A percentile compares a stretch with the other conserved stretches of the same genome.
phyloP scores from a whole-genome alignment of 148 eudicot genomes.

The Salicornia ramosissima region DNA sequence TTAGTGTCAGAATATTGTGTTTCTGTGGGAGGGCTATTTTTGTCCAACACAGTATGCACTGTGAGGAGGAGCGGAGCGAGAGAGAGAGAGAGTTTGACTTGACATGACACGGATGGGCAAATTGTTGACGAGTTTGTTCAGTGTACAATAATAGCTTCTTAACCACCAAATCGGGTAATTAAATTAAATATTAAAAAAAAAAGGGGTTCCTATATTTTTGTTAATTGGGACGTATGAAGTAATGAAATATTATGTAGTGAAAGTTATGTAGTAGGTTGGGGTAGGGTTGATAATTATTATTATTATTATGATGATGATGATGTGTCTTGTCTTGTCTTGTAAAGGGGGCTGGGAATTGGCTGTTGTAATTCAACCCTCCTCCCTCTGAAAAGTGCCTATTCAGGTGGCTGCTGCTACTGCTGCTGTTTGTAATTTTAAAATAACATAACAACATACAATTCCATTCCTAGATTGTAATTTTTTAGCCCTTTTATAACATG shows the following conservation, averaged over 20 bases:
- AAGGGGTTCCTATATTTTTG: conserved; percentile 24
- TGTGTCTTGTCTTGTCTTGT: conserved; percentile 8
- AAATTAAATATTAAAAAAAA: conserved; percentile 16
- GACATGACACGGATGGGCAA: conserved; percentile 18
- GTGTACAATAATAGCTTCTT: conserved; percentile 24
- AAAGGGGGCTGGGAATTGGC: conserved; percentile 7
- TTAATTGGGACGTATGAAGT: neutral
- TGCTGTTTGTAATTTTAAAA: conserved; percentile 16
- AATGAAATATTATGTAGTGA: neutral
- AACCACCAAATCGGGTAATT: conserved; percentile 4
- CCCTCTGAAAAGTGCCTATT: conserved; percentile 7
- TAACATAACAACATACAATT: too few species aligned
- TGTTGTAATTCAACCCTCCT: conserved; percentile 26
- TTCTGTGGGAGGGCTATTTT: too few species aligned
- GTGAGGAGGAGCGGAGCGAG: too few species aligned
- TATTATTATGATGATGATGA: too few species aligned
- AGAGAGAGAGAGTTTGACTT: neutral
- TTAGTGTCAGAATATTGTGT: too few species aligned
- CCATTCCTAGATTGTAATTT: too few species aligned
- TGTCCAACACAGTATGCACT: too few species aligned
- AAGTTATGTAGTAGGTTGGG: conserved; percentile 23
- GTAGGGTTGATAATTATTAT: conserved; percentile 9
- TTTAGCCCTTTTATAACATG: conserved; percentile 12
- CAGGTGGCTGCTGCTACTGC: conserved; percentile 17
- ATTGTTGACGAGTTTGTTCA: conserved; percentile 19